Evolutionary conservation across 1,284 basidiomycete species (phyloP).

Genomic region (Kalmanozyma brasiliensis): DNA sequence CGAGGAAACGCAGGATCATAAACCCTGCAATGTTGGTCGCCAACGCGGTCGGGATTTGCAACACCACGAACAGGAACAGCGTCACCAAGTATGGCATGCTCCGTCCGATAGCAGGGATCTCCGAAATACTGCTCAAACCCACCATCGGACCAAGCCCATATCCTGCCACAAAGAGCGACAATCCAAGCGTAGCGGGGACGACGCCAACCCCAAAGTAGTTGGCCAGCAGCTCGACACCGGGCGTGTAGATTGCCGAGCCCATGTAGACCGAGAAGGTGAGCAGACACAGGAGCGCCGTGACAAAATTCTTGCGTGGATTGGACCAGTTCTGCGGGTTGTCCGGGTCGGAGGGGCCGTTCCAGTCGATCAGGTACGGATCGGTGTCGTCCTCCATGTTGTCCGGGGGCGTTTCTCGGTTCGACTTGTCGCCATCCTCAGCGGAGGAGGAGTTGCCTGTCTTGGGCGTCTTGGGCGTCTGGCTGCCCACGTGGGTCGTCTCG

Average conservation of each 20-base stretch:
- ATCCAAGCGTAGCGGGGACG: constrained; percentile 38
- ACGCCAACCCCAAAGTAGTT: constrained; percentile 25
- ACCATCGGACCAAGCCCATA: constrained; percentile 62
- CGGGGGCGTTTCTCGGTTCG: constrained; percentile 14
- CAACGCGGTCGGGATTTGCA: constrained; percentile 49
- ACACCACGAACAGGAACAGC: constrained; percentile 46
- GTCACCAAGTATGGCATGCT: constrained; percentile 46
- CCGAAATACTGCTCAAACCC: constrained; percentile 62
- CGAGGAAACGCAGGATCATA: constrained; percentile 56
- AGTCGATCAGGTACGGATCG: constrained; percentile 70
- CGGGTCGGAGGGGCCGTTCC: constrained; percentile 65
- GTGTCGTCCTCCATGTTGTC: constrained; percentile 18
- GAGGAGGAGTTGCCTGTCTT: constrained; percentile 66
- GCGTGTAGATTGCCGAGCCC: constrained; percentile 73
- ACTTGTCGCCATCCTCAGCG: not conserved
- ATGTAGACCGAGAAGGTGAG: constrained; percentile 73
- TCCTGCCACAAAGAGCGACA: constrained; percentile 55
- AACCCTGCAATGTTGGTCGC: constrained; percentile 39
- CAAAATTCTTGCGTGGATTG: constrained; percentile 55
- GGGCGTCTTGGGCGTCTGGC: constrained; percentile 16
- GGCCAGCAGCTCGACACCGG: constrained; percentile 71
- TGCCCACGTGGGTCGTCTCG: constrained; percentile 8
- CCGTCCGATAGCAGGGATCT: constrained; percentile 64
- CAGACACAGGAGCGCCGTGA: constrained; percentile 60
- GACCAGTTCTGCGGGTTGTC: constrained; percentile 67